A percentile compares a stretch with the other conserved stretches of the same genome.
Conservation (phyloP, 495 filamentous ascomycete species). For the Tuber brumale region DNA sequence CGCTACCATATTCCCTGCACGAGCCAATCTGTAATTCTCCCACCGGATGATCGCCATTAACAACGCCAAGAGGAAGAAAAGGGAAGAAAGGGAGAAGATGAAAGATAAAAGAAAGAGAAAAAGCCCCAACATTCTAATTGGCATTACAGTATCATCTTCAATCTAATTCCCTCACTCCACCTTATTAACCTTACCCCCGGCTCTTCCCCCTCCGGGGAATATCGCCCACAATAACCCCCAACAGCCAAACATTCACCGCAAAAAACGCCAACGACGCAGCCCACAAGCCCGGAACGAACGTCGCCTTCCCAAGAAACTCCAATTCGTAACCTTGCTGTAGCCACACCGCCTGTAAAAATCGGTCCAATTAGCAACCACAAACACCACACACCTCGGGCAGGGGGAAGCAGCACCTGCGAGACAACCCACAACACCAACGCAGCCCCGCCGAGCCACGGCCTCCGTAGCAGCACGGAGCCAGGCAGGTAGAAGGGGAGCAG, state of each 20-base stretch:
- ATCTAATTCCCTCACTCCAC: background rate
- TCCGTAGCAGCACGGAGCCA: constrained; percentile 59
- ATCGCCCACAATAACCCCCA: constrained; percentile 72
- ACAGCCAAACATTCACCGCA: constrained; percentile 73
- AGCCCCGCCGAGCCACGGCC: constrained; percentile 54
- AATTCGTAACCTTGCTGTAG: constrained; percentile 80
- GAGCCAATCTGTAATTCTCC: too few species aligned
- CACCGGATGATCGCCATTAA: too few species aligned
- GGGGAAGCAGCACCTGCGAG: constrained; percentile 36
- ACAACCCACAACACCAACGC: constrained; percentile 65
- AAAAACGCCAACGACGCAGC: constrained; percentile 70
- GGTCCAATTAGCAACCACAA: background rate
- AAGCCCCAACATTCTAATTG: background rate
- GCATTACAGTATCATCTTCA: background rate
- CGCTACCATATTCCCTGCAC: too few species aligned
- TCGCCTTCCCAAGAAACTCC: constrained; percentile 81
- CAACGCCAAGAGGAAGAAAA: background rate
- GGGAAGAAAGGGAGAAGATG: too few species aligned
- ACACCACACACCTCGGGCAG: background rate
- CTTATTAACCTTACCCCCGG: background rate
- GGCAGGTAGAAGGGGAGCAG: constrained; percentile 89
- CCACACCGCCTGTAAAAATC: constrained; percentile 61
- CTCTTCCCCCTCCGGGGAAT: constrained; percentile 35
- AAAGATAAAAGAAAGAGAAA: background rate
- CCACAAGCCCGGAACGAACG: constrained; percentile 80